Evolutionary conservation across 139 green algal species (phyloP).

Genomic region (Zygnema circumcarinatum): DNA sequence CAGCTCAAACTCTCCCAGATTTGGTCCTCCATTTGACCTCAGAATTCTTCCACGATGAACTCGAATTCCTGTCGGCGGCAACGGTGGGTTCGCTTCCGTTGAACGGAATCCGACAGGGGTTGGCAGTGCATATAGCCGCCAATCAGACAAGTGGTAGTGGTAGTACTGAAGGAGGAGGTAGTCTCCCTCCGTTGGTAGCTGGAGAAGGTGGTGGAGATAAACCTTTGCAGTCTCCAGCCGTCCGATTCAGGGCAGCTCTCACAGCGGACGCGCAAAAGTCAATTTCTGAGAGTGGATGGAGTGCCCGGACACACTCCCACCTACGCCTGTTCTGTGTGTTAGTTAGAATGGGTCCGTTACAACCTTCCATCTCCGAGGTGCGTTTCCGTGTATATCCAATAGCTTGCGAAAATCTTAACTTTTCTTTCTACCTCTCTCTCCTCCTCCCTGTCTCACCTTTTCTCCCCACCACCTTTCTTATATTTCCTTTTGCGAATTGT

Average conservation of each 20-base stretch:
- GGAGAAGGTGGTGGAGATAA: too few species aligned
- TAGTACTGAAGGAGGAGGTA: not conserved
- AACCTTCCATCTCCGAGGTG: not conserved
- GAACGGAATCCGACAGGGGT: not conserved
- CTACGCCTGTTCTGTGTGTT: constrained; percentile 9
- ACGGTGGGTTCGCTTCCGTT: not conserved
- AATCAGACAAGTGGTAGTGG: too few species aligned
- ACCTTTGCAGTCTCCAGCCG: not conserved
- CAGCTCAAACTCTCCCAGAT: not conserved
- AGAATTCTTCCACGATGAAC: not conserved
- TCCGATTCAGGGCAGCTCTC: not conserved
- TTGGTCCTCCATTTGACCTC: constrained; percentile 5
- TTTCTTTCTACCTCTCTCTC: too few species aligned
- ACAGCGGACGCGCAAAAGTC: not conserved
- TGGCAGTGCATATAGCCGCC: not conserved
- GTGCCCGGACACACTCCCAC: not conserved
- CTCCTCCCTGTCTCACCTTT: too few species aligned
- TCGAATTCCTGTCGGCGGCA: constrained; percentile 9
- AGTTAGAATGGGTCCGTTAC: not conserved
- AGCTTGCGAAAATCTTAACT: too few species aligned
- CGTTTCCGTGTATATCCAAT: too few species aligned
- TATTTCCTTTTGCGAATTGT: too few species aligned
- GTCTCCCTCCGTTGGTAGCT: too few species aligned
- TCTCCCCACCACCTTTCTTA: too few species aligned
- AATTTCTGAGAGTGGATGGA: not conserved